These are phyloP conservation scores for Anthracocystis panici-leucophaei DNA, from an alignment of 1,284 basidiomycete genomes.

Conservation along the genomic window DNA sequence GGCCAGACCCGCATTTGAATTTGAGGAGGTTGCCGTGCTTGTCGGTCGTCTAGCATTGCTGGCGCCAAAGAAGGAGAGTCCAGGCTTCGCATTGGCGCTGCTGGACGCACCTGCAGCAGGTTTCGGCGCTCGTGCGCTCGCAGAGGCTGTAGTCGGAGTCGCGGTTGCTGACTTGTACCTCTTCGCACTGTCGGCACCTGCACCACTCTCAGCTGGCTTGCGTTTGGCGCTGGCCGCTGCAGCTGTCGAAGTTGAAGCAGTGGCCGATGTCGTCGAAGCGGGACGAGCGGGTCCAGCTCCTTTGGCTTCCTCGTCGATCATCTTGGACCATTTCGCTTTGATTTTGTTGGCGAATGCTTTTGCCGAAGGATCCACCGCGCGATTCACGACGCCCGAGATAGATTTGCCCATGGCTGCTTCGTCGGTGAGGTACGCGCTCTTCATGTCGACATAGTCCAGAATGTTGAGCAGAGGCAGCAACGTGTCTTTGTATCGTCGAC, in stretches of 20 bases:
- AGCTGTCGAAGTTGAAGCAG: background rate
- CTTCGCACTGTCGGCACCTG: constrained; percentile 20
- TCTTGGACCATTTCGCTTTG: constrained; percentile 51
- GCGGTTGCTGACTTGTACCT: constrained; percentile 31
- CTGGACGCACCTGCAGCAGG: constrained; percentile 4
- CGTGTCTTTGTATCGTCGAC: constrained; percentile 46
- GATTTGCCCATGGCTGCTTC: constrained; percentile 54
- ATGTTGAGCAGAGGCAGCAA: constrained; percentile 49
- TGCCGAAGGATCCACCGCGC: constrained; percentile 35
- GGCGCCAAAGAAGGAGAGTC: constrained; percentile 24
- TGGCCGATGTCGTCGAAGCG: constrained; percentile 4
- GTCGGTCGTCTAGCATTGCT: constrained; percentile 12
- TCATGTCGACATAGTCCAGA: constrained; percentile 42
- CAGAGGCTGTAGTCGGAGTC: background rate
- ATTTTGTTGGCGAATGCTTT: constrained; percentile 35
- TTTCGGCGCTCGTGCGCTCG: constrained; percentile 7
- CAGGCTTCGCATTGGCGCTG: constrained; percentile 23
- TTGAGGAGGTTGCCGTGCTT: background rate
- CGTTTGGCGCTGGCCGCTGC: constrained; percentile 16
- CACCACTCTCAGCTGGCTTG: constrained; percentile 21
- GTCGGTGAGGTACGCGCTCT: constrained; percentile 51
- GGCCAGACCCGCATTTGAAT: background rate
- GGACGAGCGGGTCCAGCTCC: background rate
- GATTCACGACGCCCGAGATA: constrained; percentile 48
- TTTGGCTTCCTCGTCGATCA: constrained; percentile 30